Evolutionary conservation across 129 eudicot species (phyloP).

Genomic region (Tagetes patula): DNA sequence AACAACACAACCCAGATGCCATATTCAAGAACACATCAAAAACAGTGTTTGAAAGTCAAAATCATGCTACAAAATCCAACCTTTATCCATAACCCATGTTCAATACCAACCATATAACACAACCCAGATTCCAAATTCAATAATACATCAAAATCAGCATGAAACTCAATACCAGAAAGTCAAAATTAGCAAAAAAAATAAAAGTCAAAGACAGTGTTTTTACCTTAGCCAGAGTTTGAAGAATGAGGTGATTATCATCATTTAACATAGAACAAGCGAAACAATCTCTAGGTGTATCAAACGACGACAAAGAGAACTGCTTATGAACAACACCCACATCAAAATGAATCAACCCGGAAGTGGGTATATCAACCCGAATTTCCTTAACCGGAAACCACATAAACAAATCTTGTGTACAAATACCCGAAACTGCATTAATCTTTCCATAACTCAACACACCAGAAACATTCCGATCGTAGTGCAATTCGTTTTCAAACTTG

Average conservation of each 20-base stretch:
- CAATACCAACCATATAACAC: background rate
- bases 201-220: background rate
- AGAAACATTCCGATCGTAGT: constrained; percentile 66
- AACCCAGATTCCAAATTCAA: background rate
- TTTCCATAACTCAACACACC: constrained; percentile 58
- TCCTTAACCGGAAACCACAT: constrained; percentile 76
- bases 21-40: too few relatives aligned
- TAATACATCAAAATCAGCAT: background rate
- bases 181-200: too few relatives aligned
- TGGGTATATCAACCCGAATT: constrained; percentile 76
- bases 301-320: constrained; percentile 61
- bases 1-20: too few relatives aligned
- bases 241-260: constrained; percentile 17
- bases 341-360: constrained; percentile 78
- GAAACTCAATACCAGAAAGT: too few relatives aligned
- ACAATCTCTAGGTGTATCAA: constrained; percentile 41
- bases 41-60: too few relatives aligned
- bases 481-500: constrained; percentile 77
- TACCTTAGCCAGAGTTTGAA: constrained; percentile 40
- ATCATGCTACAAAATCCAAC: too few relatives aligned
- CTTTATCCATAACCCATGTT: background rate
- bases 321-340: constrained; percentile 87
- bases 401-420: constrained; percentile 80
- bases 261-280: constrained; percentile 37
- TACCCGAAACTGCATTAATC: constrained; percentile 62